A percentile compares a stretch with the other conserved stretches of the same genome.
Conservation (phyloP, 1,139 yeast species). For the Schizosaccharomyces versatilis region DNA sequence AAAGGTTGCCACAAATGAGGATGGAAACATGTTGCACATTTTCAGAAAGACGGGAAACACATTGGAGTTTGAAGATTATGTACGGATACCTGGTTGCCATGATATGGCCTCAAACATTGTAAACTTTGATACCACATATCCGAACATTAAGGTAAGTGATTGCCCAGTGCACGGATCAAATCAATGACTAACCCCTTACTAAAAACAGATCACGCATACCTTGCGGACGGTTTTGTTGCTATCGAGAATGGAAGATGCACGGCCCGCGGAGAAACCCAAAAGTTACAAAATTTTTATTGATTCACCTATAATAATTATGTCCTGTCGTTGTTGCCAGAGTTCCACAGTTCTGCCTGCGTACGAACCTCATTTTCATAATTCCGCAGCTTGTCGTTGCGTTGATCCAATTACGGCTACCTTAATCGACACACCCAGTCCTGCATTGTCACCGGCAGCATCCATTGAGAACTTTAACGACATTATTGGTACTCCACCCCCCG, state of each 20-base stretch:
- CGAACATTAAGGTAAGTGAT: constrained; percentile 33
- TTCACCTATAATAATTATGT: constrained; percentile 58
- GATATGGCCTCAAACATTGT: constrained; percentile 25
- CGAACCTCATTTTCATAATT: not conserved
- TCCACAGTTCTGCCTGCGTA: not conserved
- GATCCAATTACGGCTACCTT: too few species aligned
- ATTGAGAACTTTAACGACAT: too few species aligned
- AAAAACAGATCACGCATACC: constrained; percentile 32
- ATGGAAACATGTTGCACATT: constrained; percentile 22
- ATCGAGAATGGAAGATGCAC: constrained; percentile 38
- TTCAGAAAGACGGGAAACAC: constrained; percentile 16
- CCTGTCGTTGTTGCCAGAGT: not conserved
- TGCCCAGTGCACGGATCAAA: too few species aligned
- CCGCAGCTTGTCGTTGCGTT: too few species aligned
- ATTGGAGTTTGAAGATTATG: constrained; percentile 57
- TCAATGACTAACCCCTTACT: too few species aligned
- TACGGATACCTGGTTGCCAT: constrained; percentile 46
- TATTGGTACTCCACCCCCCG: too few species aligned
- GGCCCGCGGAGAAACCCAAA: constrained; percentile 36
- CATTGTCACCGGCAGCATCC: too few species aligned
- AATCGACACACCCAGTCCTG: too few species aligned
- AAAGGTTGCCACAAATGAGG: constrained; percentile 21
- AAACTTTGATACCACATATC: constrained; percentile 66
- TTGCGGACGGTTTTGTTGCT: constrained; percentile 80
- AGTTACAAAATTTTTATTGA: constrained; percentile 84